Percentiles rank a stretch among this genome's conserved stretches.
Evolutionary conservation across 1,284 basidiomycete genomes (phyloP).

Genomic region (Cryptococcus maquisensis): DNA sequence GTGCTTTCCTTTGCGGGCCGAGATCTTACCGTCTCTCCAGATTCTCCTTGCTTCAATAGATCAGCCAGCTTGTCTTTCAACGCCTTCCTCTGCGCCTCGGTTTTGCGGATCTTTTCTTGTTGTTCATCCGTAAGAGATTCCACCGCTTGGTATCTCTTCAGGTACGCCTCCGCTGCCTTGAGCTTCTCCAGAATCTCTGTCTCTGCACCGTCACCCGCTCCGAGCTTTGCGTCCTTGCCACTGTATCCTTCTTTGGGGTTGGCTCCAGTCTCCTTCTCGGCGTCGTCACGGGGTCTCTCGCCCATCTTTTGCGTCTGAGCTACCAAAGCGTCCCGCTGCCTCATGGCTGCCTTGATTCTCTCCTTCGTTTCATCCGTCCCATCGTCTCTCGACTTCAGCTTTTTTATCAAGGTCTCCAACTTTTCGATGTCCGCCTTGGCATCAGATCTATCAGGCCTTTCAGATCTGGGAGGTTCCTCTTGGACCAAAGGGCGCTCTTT

Average conservation of each 20-base stretch:
- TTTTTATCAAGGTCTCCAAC: conserved; percentile 5
- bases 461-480: too few species aligned
- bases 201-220: neutral
- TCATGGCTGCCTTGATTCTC: conserved; percentile 1
- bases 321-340: neutral
- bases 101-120: conserved; percentile 1
- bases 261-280: neutral
- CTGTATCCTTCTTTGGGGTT: neutral
- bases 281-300: neutral
- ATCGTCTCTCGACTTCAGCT: conserved; percentile 2
- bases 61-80: neutral
- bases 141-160: neutral
- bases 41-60: neutral
- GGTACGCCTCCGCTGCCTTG: conserved; percentile 4
- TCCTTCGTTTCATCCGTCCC: conserved; percentile 2
- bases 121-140: conserved; percentile 2
- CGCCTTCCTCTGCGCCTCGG: conserved; percentile 3
- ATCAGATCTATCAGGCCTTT: neutral
- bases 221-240: neutral
- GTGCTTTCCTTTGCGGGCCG: neutral
- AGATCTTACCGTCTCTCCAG: neutral
- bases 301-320: neutral
- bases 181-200: conserved; percentile 3
- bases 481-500: neutral
- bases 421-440: conserved; percentile 1